Evolutionary conservation across 148 eudicot genomes (phyloP), one percentile per base, ranked within the genome.

Genomic region (Rhododendron williamsianum): DNA sequence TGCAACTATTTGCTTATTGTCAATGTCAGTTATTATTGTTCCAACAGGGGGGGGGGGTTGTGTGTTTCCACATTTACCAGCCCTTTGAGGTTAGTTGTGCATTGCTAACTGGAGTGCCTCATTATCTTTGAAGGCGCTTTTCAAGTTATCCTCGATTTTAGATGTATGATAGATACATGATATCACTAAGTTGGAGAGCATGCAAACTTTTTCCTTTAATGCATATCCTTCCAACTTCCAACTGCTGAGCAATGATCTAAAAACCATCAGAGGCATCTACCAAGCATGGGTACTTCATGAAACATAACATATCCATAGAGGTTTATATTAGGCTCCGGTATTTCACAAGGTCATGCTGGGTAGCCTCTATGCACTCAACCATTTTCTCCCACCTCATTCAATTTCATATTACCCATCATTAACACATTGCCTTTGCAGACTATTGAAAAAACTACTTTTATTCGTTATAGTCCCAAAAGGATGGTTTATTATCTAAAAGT

Each of bases 1-100:
- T 58, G 25, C 65, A 19, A 21, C 9, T 58, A 58, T 58, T 58
- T 58, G 65, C 65, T 58, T 21, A 52, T 19, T 19, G 65, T 19
- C 23, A 58, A 12, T 9, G 54, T 49, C 54, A 49, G 65, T 58
- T 58, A 58, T 21, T 58, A 19, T 21, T 21, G 16, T 58, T 21
- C n/a, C 9, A 2, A 58, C 65, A 1, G 25, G 5, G 1, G n/a
- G 25, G 5, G 1, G n/a, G 23, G 15, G 3, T 58, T 58, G 65
- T 6, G 65, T 58, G 23, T 97, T 97, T 83, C 99, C 99, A 19
- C 83, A 92, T 86, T 90, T 97, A 84, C 98, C 99, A 48, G 91
- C 90, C 80, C 96, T 30, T 97, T 51, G 99, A 97, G 97, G 99
- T 95, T 85, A 69, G 94, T 89, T 81, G 4, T 74, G 51, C 82